Conservation (phyloP, 805 yeast genomes). For the Tetrapisispora phaffii region DNA sequence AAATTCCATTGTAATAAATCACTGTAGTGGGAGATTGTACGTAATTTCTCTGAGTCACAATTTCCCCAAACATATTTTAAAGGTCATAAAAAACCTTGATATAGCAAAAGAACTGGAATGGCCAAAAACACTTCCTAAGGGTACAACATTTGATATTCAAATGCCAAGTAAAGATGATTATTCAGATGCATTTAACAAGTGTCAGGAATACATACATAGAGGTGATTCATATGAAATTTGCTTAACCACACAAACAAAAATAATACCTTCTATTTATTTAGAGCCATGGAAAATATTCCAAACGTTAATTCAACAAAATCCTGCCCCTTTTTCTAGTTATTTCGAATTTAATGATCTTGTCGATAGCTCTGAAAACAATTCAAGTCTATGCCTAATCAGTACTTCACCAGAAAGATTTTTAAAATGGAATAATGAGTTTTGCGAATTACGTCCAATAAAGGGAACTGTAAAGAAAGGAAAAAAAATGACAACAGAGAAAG, state of each 20-base stretch:
- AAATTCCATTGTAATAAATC: conserved; percentile 50
- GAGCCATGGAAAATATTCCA: conserved; percentile 76
- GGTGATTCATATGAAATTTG: conserved; percentile 96
- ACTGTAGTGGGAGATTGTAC: conserved; percentile 35
- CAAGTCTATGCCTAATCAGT: conserved; percentile 46
- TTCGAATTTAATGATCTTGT: conserved; percentile 43
- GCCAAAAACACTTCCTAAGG: conserved; percentile 13
- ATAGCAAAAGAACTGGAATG: conserved; percentile 8
- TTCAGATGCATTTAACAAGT: conserved; percentile 41
- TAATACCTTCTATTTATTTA: conserved; percentile 40
- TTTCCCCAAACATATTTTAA: conserved; percentile 23
- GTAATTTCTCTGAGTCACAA: conserved; percentile 41
- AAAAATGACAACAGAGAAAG: conserved; percentile 45
- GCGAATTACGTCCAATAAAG: conserved; percentile 89
- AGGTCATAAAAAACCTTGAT: background rate
- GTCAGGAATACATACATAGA: conserved; percentile 56
- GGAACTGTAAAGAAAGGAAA: conserved; percentile 77
- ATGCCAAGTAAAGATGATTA: conserved; percentile 50
- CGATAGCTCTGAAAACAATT: conserved; percentile 39
- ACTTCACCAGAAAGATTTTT: conserved; percentile 93
- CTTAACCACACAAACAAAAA: conserved; percentile 64
- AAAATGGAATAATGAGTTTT: conserved; percentile 53
- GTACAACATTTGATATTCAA: conserved; percentile 25
- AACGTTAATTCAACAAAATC: conserved; percentile 59
- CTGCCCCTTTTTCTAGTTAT: conserved; percentile 86